A percentile compares a stretch with the other conserved stretches of the same genome.
Evolutionary conservation across 2,329 filamentous ascomycete species (phyloP).

Genomic region (Ceratocystis destructans): DNA sequence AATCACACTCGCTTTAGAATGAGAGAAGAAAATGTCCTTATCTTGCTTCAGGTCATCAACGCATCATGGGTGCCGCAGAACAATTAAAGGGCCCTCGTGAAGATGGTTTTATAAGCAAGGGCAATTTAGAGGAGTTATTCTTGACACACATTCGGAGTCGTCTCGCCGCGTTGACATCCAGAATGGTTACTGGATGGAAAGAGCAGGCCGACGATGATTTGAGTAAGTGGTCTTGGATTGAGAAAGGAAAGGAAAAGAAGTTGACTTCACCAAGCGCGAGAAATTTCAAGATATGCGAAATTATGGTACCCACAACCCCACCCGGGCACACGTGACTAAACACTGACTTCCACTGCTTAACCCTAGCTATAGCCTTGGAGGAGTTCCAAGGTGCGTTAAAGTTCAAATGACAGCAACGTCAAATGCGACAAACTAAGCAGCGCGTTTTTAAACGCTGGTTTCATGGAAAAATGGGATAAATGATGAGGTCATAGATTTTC

Average conservation of each 20-base stretch:
- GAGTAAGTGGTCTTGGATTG: constrained; percentile 34
- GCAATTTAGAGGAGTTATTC: constrained; percentile 36
- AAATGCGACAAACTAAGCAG: no score
- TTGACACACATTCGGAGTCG: constrained; percentile 41
- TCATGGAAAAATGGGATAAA: no score
- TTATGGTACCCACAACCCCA: background rate
- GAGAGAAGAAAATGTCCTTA: constrained; percentile 33
- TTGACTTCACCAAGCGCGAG: background rate
- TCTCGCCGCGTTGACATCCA: constrained; percentile 31
- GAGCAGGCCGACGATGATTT: constrained; percentile 30
- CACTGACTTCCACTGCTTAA: background rate
- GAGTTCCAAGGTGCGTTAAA: no score
- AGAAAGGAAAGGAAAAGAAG: constrained; percentile 24
- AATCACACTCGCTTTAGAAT: background rate
- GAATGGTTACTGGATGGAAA: constrained; percentile 13
- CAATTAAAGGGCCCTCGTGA: constrained; percentile 43
- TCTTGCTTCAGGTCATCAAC: constrained; percentile 54
- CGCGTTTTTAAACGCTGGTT: no score
- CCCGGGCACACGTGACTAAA: background rate
- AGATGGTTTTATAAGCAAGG: constrained; percentile 53
- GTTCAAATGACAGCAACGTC: no score
- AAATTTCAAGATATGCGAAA: constrained; percentile 13
- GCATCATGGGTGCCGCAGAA: constrained; percentile 49
- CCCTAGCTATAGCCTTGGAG: constrained; percentile 2
- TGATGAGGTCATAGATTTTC: background rate